These are phyloP conservation scores for Boletus eberwhitei DNA, from an alignment of 768 basidiomycete species.

Conservation along the genomic window DNA sequence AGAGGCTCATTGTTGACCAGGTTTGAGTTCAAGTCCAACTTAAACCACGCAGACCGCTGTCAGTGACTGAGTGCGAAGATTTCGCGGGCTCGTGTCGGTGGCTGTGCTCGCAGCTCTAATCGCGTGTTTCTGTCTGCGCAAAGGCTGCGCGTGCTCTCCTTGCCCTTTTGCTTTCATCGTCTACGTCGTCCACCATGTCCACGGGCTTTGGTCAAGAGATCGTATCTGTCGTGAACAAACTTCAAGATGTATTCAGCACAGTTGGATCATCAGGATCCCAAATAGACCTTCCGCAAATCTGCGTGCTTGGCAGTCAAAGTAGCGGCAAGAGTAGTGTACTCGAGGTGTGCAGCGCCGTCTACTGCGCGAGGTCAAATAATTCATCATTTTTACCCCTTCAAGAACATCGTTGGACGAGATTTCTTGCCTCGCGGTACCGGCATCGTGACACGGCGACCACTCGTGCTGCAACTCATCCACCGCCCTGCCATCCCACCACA, in stretches of 20 bases:
- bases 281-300: conserved; percentile 91
- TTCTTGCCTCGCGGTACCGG: conserved; percentile 98
- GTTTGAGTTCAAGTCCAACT: neutral
- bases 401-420: conserved; percentile 98
- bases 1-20: neutral
- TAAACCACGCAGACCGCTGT: neutral
- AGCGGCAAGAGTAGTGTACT: conserved; percentile 92
- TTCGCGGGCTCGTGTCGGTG: conserved; percentile 13
- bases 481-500: conserved; percentile 53
- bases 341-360: conserved; percentile 51
- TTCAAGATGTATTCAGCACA: conserved; percentile 86
- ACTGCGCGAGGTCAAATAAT: neutral
- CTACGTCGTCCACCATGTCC: conserved; percentile 35
- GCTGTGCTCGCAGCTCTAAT: conserved; percentile 23
- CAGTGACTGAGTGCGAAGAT: neutral
- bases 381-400: conserved; percentile 10
- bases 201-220: conserved; percentile 78
- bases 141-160: conserved; percentile 6
- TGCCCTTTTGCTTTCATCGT: conserved; percentile 16
- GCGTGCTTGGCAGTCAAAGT: conserved; percentile 87
- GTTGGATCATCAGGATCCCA: conserved; percentile 73
- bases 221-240: conserved; percentile 79
- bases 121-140: conserved; percentile 23
- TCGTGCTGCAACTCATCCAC: conserved; percentile 95
- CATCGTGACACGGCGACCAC: conserved; percentile 95